Base-by-base conservation (phyloP, 1,139 yeast species). In the Debaryomyces udenii region DNA sequence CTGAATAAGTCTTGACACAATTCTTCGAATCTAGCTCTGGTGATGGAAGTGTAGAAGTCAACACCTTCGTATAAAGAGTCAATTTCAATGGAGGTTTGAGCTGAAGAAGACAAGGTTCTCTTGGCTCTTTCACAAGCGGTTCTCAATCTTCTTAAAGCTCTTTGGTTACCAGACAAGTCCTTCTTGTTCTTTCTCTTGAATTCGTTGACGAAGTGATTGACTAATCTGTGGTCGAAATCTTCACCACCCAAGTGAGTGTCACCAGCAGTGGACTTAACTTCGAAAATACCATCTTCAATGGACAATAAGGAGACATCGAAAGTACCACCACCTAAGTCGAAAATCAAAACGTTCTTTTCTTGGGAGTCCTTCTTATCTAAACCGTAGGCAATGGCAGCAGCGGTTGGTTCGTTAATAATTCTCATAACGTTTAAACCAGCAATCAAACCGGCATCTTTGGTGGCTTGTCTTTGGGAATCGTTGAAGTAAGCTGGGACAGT, bases 11-110 rank as follows among this genome's bases (percentile, higher is more conserved):
- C 91, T 94, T 58, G 94, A 95, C 76, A 87, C 93, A 51, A 80
- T 83, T 91, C 97, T 82, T 91, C 98, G 78, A 91, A 91, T 81
- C 97, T 87, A 61, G 98, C 98, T 83, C 98, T 89, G 74, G 97
- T 89, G 70, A 91, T 85, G 67, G 93, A 85, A 57, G 96, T 83
- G 75, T 89, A 87, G 81, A 91, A 91, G 74, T 91, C 98, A 66
- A 86, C 83, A 80, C 98, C 98, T 65, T 90, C 97, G 72, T 76
- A 88, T 63, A 91, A 80, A 46, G 97, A 91, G 80, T 91, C 98
- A 66, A 91, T 91, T 78, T 91, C 98, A 66, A 91, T 85, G 51
- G 96, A 83, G 60, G 97, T 89, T 75, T 89, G 96, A 56, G 97
- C 87, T 56, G 91, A 91, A 55, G 97, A 89, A 47, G 97, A 91